Evolutionary conservation across 352 stramenopile species (phyloP).

Genomic region (Pythium apleroticum): DNA sequence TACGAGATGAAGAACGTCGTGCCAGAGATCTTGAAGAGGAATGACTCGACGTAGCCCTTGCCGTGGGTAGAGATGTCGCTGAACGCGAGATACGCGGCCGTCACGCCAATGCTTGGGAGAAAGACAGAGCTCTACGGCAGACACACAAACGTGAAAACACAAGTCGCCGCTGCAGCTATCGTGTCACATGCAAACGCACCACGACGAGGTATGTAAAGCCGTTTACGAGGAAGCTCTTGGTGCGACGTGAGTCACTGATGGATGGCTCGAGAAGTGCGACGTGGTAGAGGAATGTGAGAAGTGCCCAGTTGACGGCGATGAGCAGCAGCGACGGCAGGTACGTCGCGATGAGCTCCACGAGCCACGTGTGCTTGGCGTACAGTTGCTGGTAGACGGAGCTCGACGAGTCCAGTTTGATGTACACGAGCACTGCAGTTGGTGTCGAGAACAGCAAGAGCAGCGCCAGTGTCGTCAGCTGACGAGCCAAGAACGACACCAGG

Average conservation of each 20-base stretch:
- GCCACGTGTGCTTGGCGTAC: conserved; percentile 40
- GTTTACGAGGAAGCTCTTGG: conserved; percentile 69
- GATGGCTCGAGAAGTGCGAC: conserved; percentile 66
- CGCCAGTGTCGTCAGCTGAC: conserved; percentile 51
- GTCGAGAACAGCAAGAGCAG: conserved; percentile 76
- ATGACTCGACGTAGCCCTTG: conserved; percentile 73
- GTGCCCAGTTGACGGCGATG: conserved; percentile 74
- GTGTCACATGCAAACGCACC: conserved; percentile 31
- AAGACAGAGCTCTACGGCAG: conserved; percentile 71
- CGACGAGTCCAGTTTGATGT: conserved; percentile 73
- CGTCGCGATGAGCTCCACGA: conserved; percentile 61
- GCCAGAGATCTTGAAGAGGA: conserved; percentile 82
- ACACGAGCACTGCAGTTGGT: conserved; percentile 77
- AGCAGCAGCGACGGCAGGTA: conserved; percentile 76
- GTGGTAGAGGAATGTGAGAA: conserved; percentile 71
- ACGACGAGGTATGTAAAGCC: conserved; percentile 78
- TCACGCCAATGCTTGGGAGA: conserved; percentile 75
- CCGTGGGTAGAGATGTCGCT: conserved; percentile 51
- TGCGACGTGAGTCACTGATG: conserved; percentile 63
- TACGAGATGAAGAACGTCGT: conserved; percentile 86
- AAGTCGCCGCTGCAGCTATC: neutral
- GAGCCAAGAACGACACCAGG: conserved; percentile 38
- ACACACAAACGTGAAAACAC: neutral
- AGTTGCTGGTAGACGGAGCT: conserved; percentile 59
- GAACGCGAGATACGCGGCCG: conserved; percentile 72